These are phyloP conservation scores for Boletus insuetus DNA, from an alignment of 768 basidiomycete genomes.

Conservation along the genomic window DNA sequence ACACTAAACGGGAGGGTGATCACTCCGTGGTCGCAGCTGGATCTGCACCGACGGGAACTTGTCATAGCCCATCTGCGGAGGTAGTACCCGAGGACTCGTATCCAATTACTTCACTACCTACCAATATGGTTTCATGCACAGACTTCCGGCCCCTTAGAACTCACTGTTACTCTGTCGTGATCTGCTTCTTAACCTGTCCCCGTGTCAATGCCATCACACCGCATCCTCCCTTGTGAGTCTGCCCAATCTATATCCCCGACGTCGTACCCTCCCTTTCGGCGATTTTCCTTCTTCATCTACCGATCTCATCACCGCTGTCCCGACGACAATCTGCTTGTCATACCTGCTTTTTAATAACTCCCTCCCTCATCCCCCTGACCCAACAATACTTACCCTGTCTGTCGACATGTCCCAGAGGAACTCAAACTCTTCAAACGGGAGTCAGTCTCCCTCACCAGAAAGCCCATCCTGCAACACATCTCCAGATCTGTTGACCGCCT, in stretches of 20 bases:
- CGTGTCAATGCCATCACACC: constrained; percentile 31
- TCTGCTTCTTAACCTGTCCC: constrained; percentile 29
- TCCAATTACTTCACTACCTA: constrained; percentile 32
- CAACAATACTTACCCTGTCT: constrained; percentile 14
- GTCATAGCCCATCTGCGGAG: constrained; percentile 28
- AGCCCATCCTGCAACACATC: constrained; percentile 44
- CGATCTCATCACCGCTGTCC: constrained; percentile 29
- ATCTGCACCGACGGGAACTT: constrained; percentile 27
- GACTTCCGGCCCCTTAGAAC: constrained; percentile 29
- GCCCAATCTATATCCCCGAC: constrained; percentile 32
- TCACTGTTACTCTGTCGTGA: constrained; percentile 13
- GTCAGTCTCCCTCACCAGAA: constrained; percentile 48
- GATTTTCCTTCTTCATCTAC: constrained; percentile 25
- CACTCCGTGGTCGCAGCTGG: constrained; percentile 26
- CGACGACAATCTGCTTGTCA: constrained; percentile 18
- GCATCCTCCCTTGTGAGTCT: constrained; percentile 24
- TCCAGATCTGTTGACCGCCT: constrained; percentile 38
- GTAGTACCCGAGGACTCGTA: constrained; percentile 31
- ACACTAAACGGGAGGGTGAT: constrained; percentile 14
- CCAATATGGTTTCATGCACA: constrained; percentile 34
- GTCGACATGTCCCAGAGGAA: constrained; percentile 49
- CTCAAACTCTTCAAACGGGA: constrained; percentile 47
- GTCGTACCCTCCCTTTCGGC: constrained; percentile 20
- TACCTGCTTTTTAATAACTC: constrained; percentile 25
- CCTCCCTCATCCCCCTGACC: constrained; percentile 24